Conservation (phyloP, 1,284 basidiomycete species). For the Rhodofomes roseus region DNA sequence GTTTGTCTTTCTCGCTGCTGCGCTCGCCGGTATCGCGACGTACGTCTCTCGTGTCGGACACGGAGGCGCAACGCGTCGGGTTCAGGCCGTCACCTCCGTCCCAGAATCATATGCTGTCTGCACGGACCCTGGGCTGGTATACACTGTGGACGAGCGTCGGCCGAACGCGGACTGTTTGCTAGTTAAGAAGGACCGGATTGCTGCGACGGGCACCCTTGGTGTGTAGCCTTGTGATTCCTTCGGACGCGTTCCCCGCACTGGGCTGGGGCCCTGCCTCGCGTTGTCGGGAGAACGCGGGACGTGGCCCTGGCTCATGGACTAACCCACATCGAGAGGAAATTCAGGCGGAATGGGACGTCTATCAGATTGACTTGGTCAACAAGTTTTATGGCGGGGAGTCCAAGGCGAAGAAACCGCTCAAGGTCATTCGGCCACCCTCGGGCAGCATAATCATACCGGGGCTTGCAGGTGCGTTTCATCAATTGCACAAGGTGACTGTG, state of each 20-base stretch:
- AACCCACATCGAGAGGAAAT: slow-evolving; percentile 23
- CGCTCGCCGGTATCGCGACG: slow-evolving; percentile 16
- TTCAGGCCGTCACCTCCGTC: slow-evolving; percentile 6
- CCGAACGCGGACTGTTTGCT: slow-evolving; percentile 61
- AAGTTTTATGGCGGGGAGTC: slow-evolving; percentile 30
- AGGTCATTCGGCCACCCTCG: slow-evolving; percentile 39
- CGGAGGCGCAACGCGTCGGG: not conserved
- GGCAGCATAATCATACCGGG: slow-evolving; percentile 64
- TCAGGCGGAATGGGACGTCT: slow-evolving; percentile 20
- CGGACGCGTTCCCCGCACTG: not conserved
- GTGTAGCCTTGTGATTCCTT: not conserved
- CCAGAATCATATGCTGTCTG: slow-evolving; percentile 30
- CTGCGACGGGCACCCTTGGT: slow-evolving; percentile 54
- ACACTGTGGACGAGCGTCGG: slow-evolving; percentile 23
- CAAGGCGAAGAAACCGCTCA: slow-evolving; percentile 31
- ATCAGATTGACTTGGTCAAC: slow-evolving; percentile 25
- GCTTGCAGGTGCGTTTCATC: slow-evolving; percentile 54
- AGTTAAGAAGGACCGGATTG: slow-evolving; percentile 52
- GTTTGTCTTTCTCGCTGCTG: slow-evolving; percentile 11
- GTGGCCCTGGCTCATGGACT: not conserved
- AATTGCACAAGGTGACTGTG: not conserved
- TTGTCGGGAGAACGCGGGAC: slow-evolving; percentile 5
- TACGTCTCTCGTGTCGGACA: slow-evolving; percentile 12
- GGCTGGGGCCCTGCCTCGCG: slow-evolving; percentile 1
- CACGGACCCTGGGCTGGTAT: slow-evolving; percentile 18